Conservation (phyloP, 2,329 filamentous ascomycete genomes). For the Trichoderma arundinaceum region DNA sequence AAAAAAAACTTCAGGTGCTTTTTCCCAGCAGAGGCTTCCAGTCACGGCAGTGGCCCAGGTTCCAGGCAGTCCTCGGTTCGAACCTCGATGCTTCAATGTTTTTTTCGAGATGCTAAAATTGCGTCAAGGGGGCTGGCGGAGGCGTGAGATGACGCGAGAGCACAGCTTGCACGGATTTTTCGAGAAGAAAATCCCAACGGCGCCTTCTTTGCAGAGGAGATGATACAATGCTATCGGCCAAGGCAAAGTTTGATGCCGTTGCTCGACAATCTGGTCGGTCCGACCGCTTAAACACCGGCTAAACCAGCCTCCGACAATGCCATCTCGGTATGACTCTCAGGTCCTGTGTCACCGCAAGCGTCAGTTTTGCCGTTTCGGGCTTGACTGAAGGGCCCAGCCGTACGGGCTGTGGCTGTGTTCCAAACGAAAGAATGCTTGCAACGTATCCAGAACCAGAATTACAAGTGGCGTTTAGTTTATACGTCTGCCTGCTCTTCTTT, state of each 20-base stretch:
- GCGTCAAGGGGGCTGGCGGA: background rate
- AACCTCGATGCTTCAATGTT: slow-evolving; percentile 19
- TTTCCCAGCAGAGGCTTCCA: background rate
- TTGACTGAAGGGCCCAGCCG: background rate
- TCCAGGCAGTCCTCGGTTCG: slow-evolving; percentile 23
- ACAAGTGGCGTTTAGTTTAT: background rate
- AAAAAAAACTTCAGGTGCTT: background rate
- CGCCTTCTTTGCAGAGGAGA: background rate
- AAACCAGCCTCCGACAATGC: background rate
- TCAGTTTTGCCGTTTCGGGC: background rate
- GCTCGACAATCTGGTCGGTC: slow-evolving; percentile 17
- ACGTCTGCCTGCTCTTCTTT: background rate
- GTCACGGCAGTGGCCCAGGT: background rate
- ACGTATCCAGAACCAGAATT: background rate
- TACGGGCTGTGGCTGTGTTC: background rate
- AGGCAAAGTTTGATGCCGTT: slow-evolving; percentile 20
- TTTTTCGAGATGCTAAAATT: slow-evolving; percentile 11
- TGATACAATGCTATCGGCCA: background rate
- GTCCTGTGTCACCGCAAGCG: background rate
- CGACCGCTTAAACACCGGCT: slow-evolving; percentile 26
- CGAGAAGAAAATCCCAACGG: background rate
- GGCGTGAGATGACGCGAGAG: background rate
- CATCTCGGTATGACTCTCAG: background rate
- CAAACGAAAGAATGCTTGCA: background rate
- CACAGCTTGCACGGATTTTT: background rate